These are phyloP conservation scores for Esteya vermicola DNA, from an alignment of 2,329 filamentous ascomycete species.

Conservation along the genomic window DNA sequence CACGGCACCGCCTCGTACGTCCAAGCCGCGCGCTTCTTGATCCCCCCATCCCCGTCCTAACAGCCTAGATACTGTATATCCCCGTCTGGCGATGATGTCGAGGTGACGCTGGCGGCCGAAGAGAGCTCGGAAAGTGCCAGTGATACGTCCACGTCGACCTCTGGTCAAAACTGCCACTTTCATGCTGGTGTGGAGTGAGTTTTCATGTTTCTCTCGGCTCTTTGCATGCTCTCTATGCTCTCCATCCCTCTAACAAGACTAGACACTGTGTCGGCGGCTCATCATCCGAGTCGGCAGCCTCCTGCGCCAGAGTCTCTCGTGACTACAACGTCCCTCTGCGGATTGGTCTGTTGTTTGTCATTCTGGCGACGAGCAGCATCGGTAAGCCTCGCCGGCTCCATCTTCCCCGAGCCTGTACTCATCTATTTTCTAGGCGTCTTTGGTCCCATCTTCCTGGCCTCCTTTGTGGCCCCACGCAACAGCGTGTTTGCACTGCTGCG, in stretches of 20 bases:
- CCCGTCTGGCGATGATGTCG: slow-evolving; percentile 30
- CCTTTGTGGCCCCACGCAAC: slow-evolving; percentile 36
- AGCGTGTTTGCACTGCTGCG: slow-evolving; percentile 49
- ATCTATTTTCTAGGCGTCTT: slow-evolving; percentile 46
- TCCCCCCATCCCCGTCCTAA: not conserved
- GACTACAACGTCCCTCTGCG: slow-evolving; percentile 56
- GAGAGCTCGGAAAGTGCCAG: slow-evolving; percentile 11
- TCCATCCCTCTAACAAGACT: not conserved
- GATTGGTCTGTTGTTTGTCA: slow-evolving; percentile 58
- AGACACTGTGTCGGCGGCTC: slow-evolving; percentile 39
- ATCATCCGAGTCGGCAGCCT: slow-evolving; percentile 21
- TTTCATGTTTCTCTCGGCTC: too few species aligned
- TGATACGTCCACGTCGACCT: slow-evolving; percentile 8
- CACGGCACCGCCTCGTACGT: slow-evolving; percentile 35
- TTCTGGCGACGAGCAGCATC: slow-evolving; percentile 52
- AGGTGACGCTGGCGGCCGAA: slow-evolving; percentile 23
- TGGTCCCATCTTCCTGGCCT: slow-evolving; percentile 47
- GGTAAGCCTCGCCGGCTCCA: slow-evolving; percentile 14
- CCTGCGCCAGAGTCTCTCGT: slow-evolving; percentile 30
- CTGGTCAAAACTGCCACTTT: slow-evolving; percentile 47
- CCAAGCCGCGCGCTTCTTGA: not conserved
- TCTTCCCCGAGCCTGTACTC: too few species aligned
- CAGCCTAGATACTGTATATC: slow-evolving; percentile 2
- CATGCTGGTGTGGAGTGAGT: slow-evolving; percentile 62
- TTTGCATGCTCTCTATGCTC: too few species aligned